Conservation (phyloP, 2,329 filamentous ascomycete genomes). For the Phialemonium atrogriseum region DNA sequence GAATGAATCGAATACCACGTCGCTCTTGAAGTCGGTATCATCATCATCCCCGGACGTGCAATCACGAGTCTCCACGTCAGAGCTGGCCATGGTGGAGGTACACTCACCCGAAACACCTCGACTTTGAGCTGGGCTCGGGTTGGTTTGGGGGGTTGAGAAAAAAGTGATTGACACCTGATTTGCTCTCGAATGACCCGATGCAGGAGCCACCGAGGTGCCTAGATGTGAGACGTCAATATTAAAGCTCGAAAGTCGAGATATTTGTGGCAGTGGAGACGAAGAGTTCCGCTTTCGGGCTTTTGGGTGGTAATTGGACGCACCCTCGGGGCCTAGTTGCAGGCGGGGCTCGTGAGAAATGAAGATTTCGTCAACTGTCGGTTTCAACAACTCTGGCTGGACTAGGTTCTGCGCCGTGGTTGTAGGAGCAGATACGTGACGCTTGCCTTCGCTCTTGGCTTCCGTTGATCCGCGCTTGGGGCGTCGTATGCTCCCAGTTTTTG, state of each 20-base stretch:
- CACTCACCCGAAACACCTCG: constrained; percentile 36
- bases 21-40: constrained; percentile 70
- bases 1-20: constrained; percentile 69
- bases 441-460: constrained; percentile 31
- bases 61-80: constrained; percentile 58
- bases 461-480: constrained; percentile 40
- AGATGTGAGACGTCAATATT: constrained; percentile 43
- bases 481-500: constrained; percentile 47
- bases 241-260: constrained; percentile 45
- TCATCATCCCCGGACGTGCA: constrained; percentile 65
- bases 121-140: constrained; percentile 29
- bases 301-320: constrained; percentile 12
- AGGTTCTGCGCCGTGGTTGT: constrained; percentile 20
- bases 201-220: constrained; percentile 31
- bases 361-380: constrained; percentile 17
- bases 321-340: constrained; percentile 19
- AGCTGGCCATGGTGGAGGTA: constrained; percentile 59
- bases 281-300: constrained; percentile 32
- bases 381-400: constrained; percentile 12
- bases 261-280: constrained; percentile 48
- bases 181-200: constrained; percentile 26
- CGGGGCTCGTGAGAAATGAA: constrained; percentile 16
- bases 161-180: constrained; percentile 33
- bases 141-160: constrained; percentile 19
- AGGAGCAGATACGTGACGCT: constrained; percentile 47